Evolutionary conservation across 768 basidiomycete species (phyloP), one percentile per base, ranked within the genome.

Genomic region (Cubamyces sp.): DNA sequence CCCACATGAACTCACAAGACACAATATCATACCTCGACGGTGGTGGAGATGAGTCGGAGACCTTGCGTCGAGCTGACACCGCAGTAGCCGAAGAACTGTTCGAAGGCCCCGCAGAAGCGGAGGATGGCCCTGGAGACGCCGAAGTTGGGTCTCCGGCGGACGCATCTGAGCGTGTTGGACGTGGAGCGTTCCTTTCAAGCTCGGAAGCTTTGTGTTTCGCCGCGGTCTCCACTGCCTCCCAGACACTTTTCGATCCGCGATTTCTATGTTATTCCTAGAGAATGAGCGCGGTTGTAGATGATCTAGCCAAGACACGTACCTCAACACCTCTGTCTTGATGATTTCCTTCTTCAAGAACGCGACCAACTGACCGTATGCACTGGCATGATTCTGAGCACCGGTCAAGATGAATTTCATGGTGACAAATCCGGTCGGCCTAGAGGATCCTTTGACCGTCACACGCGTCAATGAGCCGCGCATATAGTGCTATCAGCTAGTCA

Each of bases 341-440:
- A 55, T 43, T 14, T 18, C 15, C 5, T 34, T 47, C 49, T 57
- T 51, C 16, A 67, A 40, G 3, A 47, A 15, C 2, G 12, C 23
- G 11, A 64, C n/a, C 9, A 68, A 40, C 9, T 57, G 16, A 1
- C 28, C 6, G 50, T 69, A 69, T 1, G 40, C 37, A 3, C 45
- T 41, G 14, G 53, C 52, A 25, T 61, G 39, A 60, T 28, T 63
- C 60, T 7, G 68, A 18, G 41, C 66, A 58, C 5, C 28, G 8
- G 1, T 30, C 14, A 26, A 25, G 3, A 49, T 6, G 26, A 69
- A 65, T 16, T 46, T 60, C 54, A 69, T 47, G 3, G 59, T 57
- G 3, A 69, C 28, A 0, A 11, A 5, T 1, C 68, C 65, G 3
- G 51, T 23, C 12, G 51, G 30, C 19, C 37, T 23, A 14, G 19